Percentiles rank a stretch among this genome's conserved stretches.
Evolutionary conservation across 176 grass and related monocot genomes (phyloP).

Genomic region (Phoenix dactylifera): DNA sequence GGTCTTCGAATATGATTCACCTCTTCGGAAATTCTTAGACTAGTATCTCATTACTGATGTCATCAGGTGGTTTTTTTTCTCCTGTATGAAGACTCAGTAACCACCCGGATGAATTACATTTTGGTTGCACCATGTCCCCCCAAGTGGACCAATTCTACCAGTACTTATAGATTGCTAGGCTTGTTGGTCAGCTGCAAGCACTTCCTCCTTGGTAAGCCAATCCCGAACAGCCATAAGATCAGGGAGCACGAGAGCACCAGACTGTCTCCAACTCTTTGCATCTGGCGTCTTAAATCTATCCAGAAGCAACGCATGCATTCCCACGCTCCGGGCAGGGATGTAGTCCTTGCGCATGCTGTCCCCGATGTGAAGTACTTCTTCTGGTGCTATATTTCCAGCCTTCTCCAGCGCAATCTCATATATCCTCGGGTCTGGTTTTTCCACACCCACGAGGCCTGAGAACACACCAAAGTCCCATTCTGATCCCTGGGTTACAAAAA

Average conservation of each 20-base stretch:
- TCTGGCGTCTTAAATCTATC: conserved; percentile 77
- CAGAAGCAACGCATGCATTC: conserved; percentile 69
- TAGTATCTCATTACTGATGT: too few species aligned
- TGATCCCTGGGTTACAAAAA: conserved; percentile 17
- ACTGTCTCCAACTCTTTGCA: conserved; percentile 61
- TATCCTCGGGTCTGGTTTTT: conserved; percentile 79
- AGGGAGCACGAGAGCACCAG: conserved; percentile 54
- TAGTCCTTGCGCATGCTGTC: conserved; percentile 95
- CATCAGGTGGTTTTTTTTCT: too few species aligned
- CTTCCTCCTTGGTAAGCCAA: conserved; percentile 51
- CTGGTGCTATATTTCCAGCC: conserved; percentile 55
- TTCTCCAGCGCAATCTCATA: conserved; percentile 79
- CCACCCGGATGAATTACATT: too few species aligned
- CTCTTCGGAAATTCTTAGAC: too few species aligned
- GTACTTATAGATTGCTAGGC: conserved; percentile 6
- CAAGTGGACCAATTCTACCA: too few species aligned
- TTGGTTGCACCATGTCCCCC: too few species aligned
- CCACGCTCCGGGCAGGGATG: conserved; percentile 41
- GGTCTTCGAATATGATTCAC: too few species aligned
- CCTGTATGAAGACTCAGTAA: too few species aligned
- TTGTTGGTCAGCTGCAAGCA: conserved; percentile 21
- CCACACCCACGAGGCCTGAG: conserved; percentile 52
- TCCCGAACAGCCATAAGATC: conserved; percentile 44
- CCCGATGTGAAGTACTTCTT: conserved; percentile 62
- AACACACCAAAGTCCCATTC: conserved; percentile 56